Evolutionary conservation across 2,329 filamentous ascomycete genomes (phyloP), one percentile per base, ranked within the genome.

Genomic region (Neonectria sp.): DNA sequence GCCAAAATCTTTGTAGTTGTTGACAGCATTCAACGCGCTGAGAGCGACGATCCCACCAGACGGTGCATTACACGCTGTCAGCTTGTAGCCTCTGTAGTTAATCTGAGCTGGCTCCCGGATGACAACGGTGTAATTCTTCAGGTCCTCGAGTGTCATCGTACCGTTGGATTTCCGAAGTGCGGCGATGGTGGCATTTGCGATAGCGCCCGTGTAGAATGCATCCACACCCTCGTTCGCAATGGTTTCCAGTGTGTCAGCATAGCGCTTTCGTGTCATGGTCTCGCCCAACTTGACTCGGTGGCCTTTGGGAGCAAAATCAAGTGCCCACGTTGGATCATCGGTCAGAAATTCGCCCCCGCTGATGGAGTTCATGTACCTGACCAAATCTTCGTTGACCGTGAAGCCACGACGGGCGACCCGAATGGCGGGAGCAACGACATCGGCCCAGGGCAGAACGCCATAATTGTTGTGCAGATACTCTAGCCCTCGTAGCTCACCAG

Each of bases 301-400:
- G 3, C 93, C 94, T 65, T 92, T 88, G 0, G 93, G 93, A 2
- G 94, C 94, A 79, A 97, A 97, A 78, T 97, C 95, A 31, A 94
- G 82, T 0, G 94, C 93, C 92, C 94, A 97, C 0, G 88, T 86
- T 0, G 92, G 90, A 67, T 97, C 89, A 0, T 91, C 83, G 3
- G 89, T 85, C 0, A 97, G 80, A 76, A 96, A 40, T 7, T 40
- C 37, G 15, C 15, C 37, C 6, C 37, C 37, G 15, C 15, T n/a
- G 37, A 40, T 40, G 15, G 37, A 96, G 12, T 74, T 78, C 86
- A 96, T 95, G 75, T 93, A 93, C 17, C 81, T 85, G 53, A 93
- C 86, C 2, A 96, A 84, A 71, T 97, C 95, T 40, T 88, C 82
- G 2, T 88, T 92, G 12, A 97, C 86, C 0, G 76, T 88, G 81